Conservation (phyloP, 768 basidiomycete species). For the Lactarius trivialis region DNA sequence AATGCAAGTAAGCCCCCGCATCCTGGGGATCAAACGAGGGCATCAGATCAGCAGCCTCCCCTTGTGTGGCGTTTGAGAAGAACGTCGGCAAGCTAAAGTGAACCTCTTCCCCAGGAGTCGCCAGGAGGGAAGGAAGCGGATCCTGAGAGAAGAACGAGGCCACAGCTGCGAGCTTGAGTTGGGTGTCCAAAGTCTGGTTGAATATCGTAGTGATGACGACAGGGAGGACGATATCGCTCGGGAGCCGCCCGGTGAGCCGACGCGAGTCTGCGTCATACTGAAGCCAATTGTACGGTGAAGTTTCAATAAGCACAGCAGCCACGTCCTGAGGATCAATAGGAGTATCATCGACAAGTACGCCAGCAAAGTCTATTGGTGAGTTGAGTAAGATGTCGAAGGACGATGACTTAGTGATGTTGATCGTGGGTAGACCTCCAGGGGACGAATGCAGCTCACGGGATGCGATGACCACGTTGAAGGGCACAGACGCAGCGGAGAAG, state of each 20-base stretch:
- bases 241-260: conserved; percentile 62
- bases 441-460: conserved; percentile 57
- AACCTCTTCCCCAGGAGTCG: conserved; percentile 44
- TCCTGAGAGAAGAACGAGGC: conserved; percentile 65
- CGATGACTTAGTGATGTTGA: conserved; percentile 62
- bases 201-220: conserved; percentile 56
- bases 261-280: conserved; percentile 49
- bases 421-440: conserved; percentile 44
- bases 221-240: conserved; percentile 44
- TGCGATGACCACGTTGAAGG: conserved; percentile 64
- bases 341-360: conserved; percentile 56
- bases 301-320: conserved; percentile 49
- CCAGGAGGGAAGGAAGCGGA: conserved; percentile 50
- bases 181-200: conserved; percentile 61
- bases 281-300: conserved; percentile 52
- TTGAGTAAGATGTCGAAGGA: conserved; percentile 46
- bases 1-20: conserved; percentile 46
- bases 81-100: conserved; percentile 48
- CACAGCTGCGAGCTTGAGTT: conserved; percentile 57
- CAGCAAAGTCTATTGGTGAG: conserved; percentile 53
- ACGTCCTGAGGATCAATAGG: conserved; percentile 56
- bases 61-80: conserved; percentile 45
- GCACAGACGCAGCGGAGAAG: conserved; percentile 51
- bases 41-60: conserved; percentile 45
- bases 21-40: conserved; percentile 48